A percentile compares a stretch with the other conserved stretches of the same genome.
These are phyloP conservation scores for Fusarium sp. DNA, from an alignment of 2,329 filamentous ascomycete species.

Conservation along the genomic window DNA sequence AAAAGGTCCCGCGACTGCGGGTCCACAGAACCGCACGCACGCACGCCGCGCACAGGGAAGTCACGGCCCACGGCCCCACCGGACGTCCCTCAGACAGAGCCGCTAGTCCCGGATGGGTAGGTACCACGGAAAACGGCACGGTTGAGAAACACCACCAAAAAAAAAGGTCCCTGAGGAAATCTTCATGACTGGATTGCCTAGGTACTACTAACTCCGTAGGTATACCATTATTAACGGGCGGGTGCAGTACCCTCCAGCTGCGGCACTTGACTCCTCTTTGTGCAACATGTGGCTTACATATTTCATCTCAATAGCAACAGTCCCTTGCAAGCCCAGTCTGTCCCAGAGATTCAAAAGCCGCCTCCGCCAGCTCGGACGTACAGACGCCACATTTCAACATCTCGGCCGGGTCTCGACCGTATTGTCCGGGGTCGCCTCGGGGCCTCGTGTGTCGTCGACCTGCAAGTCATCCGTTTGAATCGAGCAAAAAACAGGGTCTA, in stretches of 20 bases:
- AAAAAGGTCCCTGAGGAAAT: slow-evolving; percentile 14
- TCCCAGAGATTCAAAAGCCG: slow-evolving; percentile 25
- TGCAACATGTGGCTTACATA: neutral
- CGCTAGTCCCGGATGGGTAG: slow-evolving; percentile 41
- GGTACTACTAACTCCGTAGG: neutral
- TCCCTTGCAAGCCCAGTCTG: neutral
- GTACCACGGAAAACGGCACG: slow-evolving; percentile 36
- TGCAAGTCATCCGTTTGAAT: slow-evolving; percentile 23
- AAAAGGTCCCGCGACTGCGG: slow-evolving; percentile 44
- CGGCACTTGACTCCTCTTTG: neutral
- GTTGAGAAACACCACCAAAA: slow-evolving; percentile 16
- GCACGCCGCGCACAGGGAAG: slow-evolving; percentile 36
- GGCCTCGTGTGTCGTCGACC: slow-evolving; percentile 1
- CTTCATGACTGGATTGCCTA: neutral
- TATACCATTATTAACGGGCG: neutral
- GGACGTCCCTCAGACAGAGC: slow-evolving; percentile 18
- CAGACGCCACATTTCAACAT: slow-evolving; percentile 33
- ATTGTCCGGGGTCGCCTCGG: slow-evolving; percentile 22
- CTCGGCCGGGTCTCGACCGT: slow-evolving; percentile 35
- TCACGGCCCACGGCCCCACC: slow-evolving; percentile 31
- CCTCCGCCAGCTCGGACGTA: slow-evolving; percentile 13
- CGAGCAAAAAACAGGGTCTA: slow-evolving; percentile 1
- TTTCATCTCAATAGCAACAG: neutral
- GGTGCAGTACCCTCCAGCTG: neutral
- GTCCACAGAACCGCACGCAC: slow-evolving; percentile 32